Evolutionary conservation across 2,329 filamentous ascomycete genomes (phyloP), one percentile per base, ranked within the genome.

Genomic region (Epichloe sp.): DNA sequence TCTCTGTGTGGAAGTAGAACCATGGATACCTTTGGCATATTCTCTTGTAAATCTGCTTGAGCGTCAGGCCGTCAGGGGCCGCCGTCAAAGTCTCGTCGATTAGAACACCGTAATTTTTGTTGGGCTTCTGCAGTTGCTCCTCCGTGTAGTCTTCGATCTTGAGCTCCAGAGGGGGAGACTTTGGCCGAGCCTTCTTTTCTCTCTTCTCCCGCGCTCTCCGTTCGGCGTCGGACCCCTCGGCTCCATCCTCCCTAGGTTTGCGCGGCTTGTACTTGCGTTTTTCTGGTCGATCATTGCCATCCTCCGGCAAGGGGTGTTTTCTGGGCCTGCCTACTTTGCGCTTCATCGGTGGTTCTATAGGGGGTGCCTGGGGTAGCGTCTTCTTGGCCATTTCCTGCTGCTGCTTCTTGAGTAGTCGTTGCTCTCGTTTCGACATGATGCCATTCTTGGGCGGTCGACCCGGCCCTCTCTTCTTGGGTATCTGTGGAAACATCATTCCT

Each of bases 391-490:
- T 65, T 54, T 71, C 69, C 53, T 70, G 65, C 52, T 71, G 68
- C 50, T 68, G 65, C 63, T 83, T 85, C 67, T 83, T 80, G 7
- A 82, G 74, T 46, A 81, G 65, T 17, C 80, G 74, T 57, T 83
- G 76, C 60, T 89, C 83, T 52, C 86, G 75, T 67, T 89, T 89
- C 1, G 86, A 90, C 80, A 89, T 87, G 62, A 88, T 77, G 31
- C 86, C 86, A 60, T 90, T 86, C 69, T 90, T 90, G 0, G 86
- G 86, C 19, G 86, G 86, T 49, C 86, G 73, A n/a, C 86, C 86
- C 10, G 86, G 86, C 14, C 86, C 86, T 57, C 86, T 81, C 55
- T 85, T 83, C 66, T 80, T 85, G 31, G 79, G 77, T 34, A 79
- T 68, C 51, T 71, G 66, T 19, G 68, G 64, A 53, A 71, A 59